Base-by-base conservation (phyloP, 371 early-diverging fungal species). In the Mucor mucedo region DNA sequence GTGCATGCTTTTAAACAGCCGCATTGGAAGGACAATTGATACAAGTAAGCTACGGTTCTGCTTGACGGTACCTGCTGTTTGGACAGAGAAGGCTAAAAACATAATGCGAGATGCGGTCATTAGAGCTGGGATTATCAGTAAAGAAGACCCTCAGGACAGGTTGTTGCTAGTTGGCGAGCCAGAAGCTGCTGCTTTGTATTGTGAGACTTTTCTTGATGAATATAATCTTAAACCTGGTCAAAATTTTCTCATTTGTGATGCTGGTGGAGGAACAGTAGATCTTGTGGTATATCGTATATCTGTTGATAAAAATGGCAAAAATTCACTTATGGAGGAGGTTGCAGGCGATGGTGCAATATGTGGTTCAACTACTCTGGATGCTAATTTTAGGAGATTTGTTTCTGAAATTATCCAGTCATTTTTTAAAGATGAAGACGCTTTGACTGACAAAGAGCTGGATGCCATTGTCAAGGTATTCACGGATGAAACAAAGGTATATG, bases 321-420 rank as follows among this genome's bases (percentile, higher is more conserved):
- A 44, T 13, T 14, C 13, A 13, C 14, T 44, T 13, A 44, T 14
- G 1, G 44, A 44, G 16, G 44, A n/a, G 16, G 10, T 16, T 14
- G 44, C 44, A 44, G 44, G 16, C 5, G 5, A 44, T 44, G 14
- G 44, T 44, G 14, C 14, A 14, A 13, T 44, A 5, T 44, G 44
- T 5, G 44, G 44, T 16, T 44, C 44, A 5, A n/a, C 5, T 2
- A 44, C 10, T 14, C 14, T 44, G 16, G 44, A 44, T 21, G 21
- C 21, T 21, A 21, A 21, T 21, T 44, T 44, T 44, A 44, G 44
- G 14, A 9, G 14, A 5, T 16, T 44, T 44, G 44, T 44, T 44
- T 44, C 14, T 4, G 14, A 10, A 79, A 85, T 8, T 73, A 6
- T 83, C 13, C 21, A 16, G 28, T 21, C 2, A 5, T 11, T 48